phyloP scores from a whole-genome alignment of 2,329 filamentous ascomycete genomes.

The Nannizzia gypsea region DNA sequence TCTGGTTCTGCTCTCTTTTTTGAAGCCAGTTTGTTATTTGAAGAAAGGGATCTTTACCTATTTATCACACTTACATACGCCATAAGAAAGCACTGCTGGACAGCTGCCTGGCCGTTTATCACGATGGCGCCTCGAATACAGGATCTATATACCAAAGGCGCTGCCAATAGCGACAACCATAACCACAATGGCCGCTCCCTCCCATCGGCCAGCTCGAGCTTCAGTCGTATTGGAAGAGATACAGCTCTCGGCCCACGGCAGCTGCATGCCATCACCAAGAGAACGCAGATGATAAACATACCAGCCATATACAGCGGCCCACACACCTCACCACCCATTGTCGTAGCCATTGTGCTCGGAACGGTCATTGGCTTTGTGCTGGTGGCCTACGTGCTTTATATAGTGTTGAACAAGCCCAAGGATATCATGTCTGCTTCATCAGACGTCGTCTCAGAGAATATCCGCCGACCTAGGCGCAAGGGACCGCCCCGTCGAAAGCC shows the following conservation, averaged over 20 bases:
- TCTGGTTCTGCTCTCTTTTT: background rate
- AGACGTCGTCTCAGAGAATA: background rate
- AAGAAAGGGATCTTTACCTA: background rate
- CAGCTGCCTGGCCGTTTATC: background rate
- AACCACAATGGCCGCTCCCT: background rate
- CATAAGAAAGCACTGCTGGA: background rate
- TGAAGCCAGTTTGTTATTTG: background rate
- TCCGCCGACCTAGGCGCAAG: background rate
- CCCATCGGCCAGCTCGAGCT: background rate
- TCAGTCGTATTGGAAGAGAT: background rate
- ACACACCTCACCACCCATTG: constrained; percentile 43
- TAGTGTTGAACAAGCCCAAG: background rate
- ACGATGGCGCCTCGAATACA: background rate
- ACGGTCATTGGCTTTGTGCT: constrained; percentile 39
- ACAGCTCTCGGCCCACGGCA: background rate
- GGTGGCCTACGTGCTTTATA: background rate
- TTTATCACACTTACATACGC: background rate
- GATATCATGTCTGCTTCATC: background rate
- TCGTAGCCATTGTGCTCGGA: constrained; percentile 47
- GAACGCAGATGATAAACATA: constrained; percentile 38
- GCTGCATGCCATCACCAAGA: constrained; percentile 4
- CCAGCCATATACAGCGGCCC: constrained; percentile 49
- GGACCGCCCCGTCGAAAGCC: background rate
- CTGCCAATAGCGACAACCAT: background rate
- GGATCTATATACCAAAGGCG: background rate